These are phyloP conservation scores for Lachancea mirantina DNA, from an alignment of 805 yeast genomes.

Conservation along the genomic window DNA sequence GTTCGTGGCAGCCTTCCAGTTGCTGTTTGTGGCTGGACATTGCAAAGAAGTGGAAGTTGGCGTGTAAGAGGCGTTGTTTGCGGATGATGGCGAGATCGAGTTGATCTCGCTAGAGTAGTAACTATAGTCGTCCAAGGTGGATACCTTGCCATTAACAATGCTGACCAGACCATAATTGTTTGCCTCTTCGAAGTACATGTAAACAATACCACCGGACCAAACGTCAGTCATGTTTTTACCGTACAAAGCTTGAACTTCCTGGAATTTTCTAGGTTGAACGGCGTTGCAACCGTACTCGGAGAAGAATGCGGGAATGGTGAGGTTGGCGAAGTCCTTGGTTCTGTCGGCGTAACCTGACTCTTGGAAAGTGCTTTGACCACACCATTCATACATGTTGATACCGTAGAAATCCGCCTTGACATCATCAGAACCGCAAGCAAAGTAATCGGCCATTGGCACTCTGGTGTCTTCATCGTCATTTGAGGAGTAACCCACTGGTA, in stretches of 20 bases:
- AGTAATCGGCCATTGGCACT: slow-evolving; percentile 63
- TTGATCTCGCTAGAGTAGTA: slow-evolving; percentile 56
- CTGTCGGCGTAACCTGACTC: slow-evolving; percentile 60
- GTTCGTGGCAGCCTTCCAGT: slow-evolving; percentile 61
- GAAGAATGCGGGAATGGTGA: slow-evolving; percentile 69
- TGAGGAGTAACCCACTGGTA: slow-evolving; percentile 80
- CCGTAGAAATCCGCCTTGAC: slow-evolving; percentile 75
- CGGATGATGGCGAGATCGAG: slow-evolving; percentile 47
- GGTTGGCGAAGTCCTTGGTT: slow-evolving; percentile 56
- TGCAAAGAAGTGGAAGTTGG: slow-evolving; percentile 41
- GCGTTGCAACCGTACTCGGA: slow-evolving; percentile 79
- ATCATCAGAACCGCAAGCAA: slow-evolving; percentile 62
- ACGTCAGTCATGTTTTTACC: slow-evolving; percentile 66
- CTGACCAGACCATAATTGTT: slow-evolving; percentile 71
- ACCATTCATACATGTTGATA: slow-evolving; percentile 87
- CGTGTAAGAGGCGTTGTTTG: slow-evolving; percentile 33
- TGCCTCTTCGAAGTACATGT: slow-evolving; percentile 73
- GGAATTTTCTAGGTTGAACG: slow-evolving; percentile 62
- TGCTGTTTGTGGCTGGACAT: slow-evolving; percentile 51
- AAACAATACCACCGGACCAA: slow-evolving; percentile 88
- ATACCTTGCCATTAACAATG: slow-evolving; percentile 39
- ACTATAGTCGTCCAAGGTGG: slow-evolving; percentile 56
- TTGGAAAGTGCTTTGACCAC: slow-evolving; percentile 55
- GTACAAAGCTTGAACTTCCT: slow-evolving; percentile 62
- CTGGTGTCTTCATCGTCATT: slow-evolving; percentile 67